These are phyloP conservation scores for Penicillium olsonii DNA, from an alignment of 2,329 filamentous ascomycete species.

Conservation along the genomic window DNA sequence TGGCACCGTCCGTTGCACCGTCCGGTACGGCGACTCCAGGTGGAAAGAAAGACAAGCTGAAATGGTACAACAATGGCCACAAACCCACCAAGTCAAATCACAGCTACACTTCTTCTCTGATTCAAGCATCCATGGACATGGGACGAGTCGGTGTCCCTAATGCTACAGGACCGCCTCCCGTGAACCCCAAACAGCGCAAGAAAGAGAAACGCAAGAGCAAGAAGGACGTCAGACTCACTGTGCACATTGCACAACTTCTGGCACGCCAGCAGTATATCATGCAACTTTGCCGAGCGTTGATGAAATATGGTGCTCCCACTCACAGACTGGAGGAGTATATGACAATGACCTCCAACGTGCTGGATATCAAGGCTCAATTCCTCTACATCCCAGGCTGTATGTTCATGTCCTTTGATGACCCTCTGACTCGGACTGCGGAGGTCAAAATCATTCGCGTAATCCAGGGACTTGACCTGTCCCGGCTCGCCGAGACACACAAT, in stretches of 20 bases:
- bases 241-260: constrained; percentile 66
- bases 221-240: constrained; percentile 51
- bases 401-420: constrained; percentile 62
- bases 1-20: constrained; percentile 12
- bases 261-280: constrained; percentile 48
- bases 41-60: constrained; percentile 29
- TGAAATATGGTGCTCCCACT: constrained; percentile 33
- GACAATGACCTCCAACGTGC: constrained; percentile 79
- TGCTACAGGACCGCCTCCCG: constrained; percentile 22
- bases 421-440: constrained; percentile 45
- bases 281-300: constrained; percentile 30
- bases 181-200: constrained; percentile 22
- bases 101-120: constrained; percentile 29
- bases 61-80: constrained; percentile 33
- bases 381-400: constrained; percentile 69
- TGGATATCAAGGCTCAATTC: constrained; percentile 85
- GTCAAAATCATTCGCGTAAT: constrained; percentile 45
- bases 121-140: constrained; percentile 29
- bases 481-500: constrained; percentile 43
- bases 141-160: constrained; percentile 23
- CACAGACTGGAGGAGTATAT: constrained; percentile 71
- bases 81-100: constrained; percentile 17
- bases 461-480: constrained; percentile 45
- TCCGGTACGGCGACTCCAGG: constrained; percentile 12
- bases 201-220: constrained; percentile 45